These are phyloP conservation scores for Pseudonitzschia multistriata DNA, from an alignment of 108 stramenopile genomes.

Conservation along the genomic window DNA sequence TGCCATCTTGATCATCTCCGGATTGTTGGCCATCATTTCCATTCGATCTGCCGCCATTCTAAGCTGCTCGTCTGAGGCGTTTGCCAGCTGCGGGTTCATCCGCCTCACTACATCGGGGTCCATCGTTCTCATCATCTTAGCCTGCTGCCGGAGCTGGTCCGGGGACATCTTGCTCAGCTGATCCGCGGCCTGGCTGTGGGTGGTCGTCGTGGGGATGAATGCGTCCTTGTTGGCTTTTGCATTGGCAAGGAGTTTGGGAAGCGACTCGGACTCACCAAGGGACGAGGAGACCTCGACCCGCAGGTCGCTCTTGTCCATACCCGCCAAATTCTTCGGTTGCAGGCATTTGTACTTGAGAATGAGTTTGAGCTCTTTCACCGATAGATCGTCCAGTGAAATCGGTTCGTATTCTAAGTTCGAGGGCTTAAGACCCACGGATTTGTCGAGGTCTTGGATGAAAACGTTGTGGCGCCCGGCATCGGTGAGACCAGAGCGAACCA, in stretches of 20 bases:
- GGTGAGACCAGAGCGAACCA: constrained; percentile 40
- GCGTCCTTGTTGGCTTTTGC: constrained; percentile 15
- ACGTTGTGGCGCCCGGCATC: constrained; percentile 58
- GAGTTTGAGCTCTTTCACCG: constrained; percentile 59
- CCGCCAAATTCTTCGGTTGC: constrained; percentile 31
- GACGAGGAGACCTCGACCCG: constrained; percentile 23
- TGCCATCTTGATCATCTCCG: constrained; percentile 54
- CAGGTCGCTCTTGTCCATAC: constrained; percentile 57
- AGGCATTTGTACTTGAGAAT: constrained; percentile 34
- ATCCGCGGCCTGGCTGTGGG: constrained; percentile 34
- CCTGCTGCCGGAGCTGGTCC: constrained; percentile 66
- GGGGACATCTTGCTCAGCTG: constrained; percentile 70
- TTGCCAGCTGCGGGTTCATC: constrained; percentile 71
- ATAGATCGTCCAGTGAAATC: constrained; percentile 44
- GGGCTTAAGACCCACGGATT: constrained; percentile 51
- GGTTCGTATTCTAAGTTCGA: constrained; percentile 56
- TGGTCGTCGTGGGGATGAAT: constrained; percentile 16
- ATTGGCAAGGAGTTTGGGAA: constrained; percentile 15
- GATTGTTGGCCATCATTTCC: constrained; percentile 71
- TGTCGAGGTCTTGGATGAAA: constrained; percentile 39
- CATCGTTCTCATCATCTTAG: constrained; percentile 71
- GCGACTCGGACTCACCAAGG: constrained; percentile 36
- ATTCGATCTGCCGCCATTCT: constrained; percentile 56
- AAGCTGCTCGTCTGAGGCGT: constrained; percentile 69
- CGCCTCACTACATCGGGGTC: constrained; percentile 45